Percentiles rank a stretch among this genome's conserved stretches.
Conservation (phyloP, 371 early-diverging fungal genomes). For the Mucor mucedo region DNA sequence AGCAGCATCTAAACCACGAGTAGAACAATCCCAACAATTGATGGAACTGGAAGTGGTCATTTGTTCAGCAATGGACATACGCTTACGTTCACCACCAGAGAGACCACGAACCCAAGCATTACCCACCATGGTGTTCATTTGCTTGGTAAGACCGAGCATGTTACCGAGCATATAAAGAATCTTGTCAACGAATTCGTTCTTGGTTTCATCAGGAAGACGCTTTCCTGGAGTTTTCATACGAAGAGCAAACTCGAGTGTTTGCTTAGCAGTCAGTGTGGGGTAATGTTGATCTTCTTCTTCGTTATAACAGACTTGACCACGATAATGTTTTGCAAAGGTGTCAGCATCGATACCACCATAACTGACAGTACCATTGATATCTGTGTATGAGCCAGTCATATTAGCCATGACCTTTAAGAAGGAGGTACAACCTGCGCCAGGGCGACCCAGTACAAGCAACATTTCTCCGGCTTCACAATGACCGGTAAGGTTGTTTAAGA, state of each 20-base stretch:
- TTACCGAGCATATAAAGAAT: conserved; percentile 51
- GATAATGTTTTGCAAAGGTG: conserved; percentile 44
- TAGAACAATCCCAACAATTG: conserved; percentile 78
- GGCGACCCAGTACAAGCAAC: conserved; percentile 63
- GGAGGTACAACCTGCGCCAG: conserved; percentile 63
- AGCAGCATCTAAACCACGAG: conserved; percentile 80
- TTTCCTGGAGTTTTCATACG: conserved; percentile 57
- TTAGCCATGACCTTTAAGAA: conserved; percentile 61
- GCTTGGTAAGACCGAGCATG: conserved; percentile 63
- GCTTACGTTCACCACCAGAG: conserved; percentile 79
- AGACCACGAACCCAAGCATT: conserved; percentile 72
- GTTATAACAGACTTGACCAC: conserved; percentile 59
- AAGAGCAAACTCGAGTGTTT: conserved; percentile 61
- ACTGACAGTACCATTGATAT: conserved; percentile 46
- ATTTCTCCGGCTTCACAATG: conserved; percentile 62
- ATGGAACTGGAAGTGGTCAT: conserved; percentile 68
- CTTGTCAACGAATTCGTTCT: conserved; percentile 34
- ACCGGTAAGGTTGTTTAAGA: conserved; percentile 47
- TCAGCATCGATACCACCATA: conserved; percentile 57
- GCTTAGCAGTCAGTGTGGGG: conserved; percentile 57
- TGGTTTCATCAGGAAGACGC: conserved; percentile 44
- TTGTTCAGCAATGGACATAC: conserved; percentile 78
- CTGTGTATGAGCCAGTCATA: conserved; percentile 47
- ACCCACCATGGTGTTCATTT: conserved; percentile 75
- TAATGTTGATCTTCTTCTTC: conserved; percentile 64